These are phyloP conservation scores for Aspergillus caelatus DNA, from an alignment of 2,329 filamentous ascomycete species.

Conservation along the genomic window DNA sequence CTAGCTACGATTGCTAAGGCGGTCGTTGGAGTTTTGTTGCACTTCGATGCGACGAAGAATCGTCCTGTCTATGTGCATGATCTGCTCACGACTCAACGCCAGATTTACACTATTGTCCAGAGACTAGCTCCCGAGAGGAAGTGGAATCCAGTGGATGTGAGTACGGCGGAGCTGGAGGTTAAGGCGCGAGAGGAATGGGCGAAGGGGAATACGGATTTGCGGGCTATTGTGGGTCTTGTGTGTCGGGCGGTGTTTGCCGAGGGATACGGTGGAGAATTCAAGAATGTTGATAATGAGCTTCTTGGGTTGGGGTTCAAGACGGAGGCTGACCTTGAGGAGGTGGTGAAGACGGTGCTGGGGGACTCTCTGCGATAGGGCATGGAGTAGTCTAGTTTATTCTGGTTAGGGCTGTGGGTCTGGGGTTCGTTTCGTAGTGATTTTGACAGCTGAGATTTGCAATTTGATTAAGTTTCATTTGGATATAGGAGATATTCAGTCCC, in stretches of 20 bases:
- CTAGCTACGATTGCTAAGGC: conserved; percentile 10
- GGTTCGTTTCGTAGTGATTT: background rate
- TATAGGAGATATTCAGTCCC: rapidly evolving
- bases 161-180: conserved; percentile 1
- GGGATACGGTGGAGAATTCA: conserved; percentile 6
- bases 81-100: conserved; percentile 12
- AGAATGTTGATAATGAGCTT: conserved; percentile 9
- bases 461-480: background rate
- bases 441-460: background rate
- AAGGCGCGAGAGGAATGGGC: background rate
- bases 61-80: conserved; percentile 11
- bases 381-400: too few species aligned
- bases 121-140: background rate
- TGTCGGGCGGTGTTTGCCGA: conserved; percentile 6
- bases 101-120: conserved; percentile 9
- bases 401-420: background rate
- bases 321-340: conserved; percentile 7
- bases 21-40: background rate
- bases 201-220: background rate
- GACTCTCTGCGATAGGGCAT: background rate
- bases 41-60: conserved; percentile 12
- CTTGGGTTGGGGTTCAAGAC: conserved; percentile 1
- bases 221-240: background rate
- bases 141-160: conserved; percentile 1
- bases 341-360: conserved; percentile 2